Base-by-base conservation (phyloP, 1,284 basidiomycete genomes). In the Austroboletus rostrupii region DNA sequence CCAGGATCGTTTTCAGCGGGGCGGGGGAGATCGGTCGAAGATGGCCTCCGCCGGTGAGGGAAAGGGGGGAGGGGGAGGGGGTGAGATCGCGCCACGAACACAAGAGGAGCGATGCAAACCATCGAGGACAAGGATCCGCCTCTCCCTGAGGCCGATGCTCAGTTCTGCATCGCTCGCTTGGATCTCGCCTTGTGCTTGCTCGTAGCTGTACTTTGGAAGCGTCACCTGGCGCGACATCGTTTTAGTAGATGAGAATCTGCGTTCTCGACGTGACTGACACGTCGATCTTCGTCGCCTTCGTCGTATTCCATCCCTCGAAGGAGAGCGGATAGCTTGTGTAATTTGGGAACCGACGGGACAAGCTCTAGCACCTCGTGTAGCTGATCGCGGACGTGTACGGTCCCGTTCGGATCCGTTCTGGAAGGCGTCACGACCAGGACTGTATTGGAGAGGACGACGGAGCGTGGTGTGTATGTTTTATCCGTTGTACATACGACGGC, bases 391-490 rank as follows among this genome's bases (percentile, higher is more conserved):
- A 92, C 82, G 48, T 83, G 75, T 14, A 84, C 70, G 3, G 64
- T 57, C 38, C 72, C 68, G 39, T 73, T 65, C 12, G 64, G 57
- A 19, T 67, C 59, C 1, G 59, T 70, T 29, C 70, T 62, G 4
- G 78, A 73, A 12, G 83, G 71, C 3, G 85, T 83, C 47, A 87
- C 75, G 41, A 96, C 78, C 13, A 92, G 74, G 32, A 94, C 72
- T 1, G 90, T 85, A 66, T 97, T 97, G 16, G 92, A 96, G 42
- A 95, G 73, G 4, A 80, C 76, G 9, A 97, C 84, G 0, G 91
- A 88, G 51, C 92, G 84, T 21, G 97, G 72, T 0, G 79, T 66
- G 65, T 87, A 97, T 0, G 93, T 97, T 63, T 80, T 83, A 53
- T 84, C 75, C 0, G 74, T 57, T 0, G 92, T 94, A 64, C 93